A percentile compares a stretch with the other conserved stretches of the same genome.
phyloP scores from a whole-genome alignment of 139 green algal species.

The Chara braunii region DNA sequence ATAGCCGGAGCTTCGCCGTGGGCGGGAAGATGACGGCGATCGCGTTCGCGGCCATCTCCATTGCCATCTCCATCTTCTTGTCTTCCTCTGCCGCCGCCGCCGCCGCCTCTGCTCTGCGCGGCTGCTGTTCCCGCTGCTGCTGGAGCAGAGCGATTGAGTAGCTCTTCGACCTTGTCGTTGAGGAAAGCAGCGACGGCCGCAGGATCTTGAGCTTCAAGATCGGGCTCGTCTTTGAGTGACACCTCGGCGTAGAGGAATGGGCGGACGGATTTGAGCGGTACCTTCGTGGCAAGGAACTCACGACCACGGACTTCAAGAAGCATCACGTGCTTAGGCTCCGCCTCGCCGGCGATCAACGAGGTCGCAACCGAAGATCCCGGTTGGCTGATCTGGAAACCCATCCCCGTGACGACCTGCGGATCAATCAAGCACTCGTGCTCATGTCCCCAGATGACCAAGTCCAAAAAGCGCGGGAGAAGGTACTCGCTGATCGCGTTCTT shows the following conservation, averaged over 20 bases:
- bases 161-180: slow-evolving; percentile 54
- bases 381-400: slow-evolving; percentile 53
- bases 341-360: slow-evolving; percentile 74
- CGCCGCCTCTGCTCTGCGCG: too few species aligned
- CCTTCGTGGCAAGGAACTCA: slow-evolving; percentile 51
- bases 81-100: too few species aligned
- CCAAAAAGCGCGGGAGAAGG: slow-evolving; percentile 77
- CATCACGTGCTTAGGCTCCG: slow-evolving; percentile 78
- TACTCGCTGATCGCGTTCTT: slow-evolving; percentile 77
- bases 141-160: too few species aligned
- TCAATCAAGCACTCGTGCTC: slow-evolving; percentile 90
- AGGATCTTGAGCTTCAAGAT: slow-evolving; percentile 23
- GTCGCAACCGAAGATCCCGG: slow-evolving; percentile 79
- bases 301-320: slow-evolving; percentile 68
- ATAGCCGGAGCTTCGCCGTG: too few species aligned
- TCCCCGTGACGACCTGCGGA: slow-evolving; percentile 34
- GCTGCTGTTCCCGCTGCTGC: too few species aligned
- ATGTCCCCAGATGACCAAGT: slow-evolving; percentile 95
- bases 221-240: slow-evolving; percentile 26
- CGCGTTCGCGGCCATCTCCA: too few species aligned
- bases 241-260: slow-evolving; percentile 41
- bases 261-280: slow-evolving; percentile 59
- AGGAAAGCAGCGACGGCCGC: slow-evolving; percentile 54
- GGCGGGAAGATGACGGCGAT: too few species aligned
- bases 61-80: too few species aligned